Percentiles rank a stretch among this genome's conserved stretches.
These are phyloP conservation scores for Nemania sp. DNA, from an alignment of 2,329 filamentous ascomycete species.

Conservation along the genomic window DNA sequence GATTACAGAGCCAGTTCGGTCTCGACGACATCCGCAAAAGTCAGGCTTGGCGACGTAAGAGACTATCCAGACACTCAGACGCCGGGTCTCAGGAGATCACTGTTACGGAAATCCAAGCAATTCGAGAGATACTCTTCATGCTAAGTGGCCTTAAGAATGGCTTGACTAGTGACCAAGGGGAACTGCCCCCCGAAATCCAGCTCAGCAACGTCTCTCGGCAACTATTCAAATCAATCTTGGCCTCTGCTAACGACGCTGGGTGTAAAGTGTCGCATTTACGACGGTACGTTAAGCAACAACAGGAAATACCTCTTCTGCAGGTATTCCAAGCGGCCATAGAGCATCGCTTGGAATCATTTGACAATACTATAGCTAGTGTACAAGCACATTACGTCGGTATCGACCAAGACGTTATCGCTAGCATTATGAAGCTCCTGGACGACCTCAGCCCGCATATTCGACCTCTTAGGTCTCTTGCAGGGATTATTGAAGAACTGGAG, in stretches of 20 bases:
- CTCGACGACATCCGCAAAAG: constrained; percentile 46
- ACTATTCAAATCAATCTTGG: constrained; percentile 52
- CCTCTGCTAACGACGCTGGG: constrained; percentile 51
- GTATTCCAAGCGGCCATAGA: constrained; percentile 69
- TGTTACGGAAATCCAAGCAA: constrained; percentile 71
- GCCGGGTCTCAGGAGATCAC: constrained; percentile 45
- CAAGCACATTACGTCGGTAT: constrained; percentile 64
- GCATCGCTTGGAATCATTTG: constrained; percentile 59
- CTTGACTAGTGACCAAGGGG: constrained; percentile 59
- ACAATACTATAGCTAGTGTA: constrained; percentile 59
- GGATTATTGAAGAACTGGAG: constrained; percentile 62
- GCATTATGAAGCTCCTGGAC: constrained; percentile 63
- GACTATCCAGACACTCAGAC: constrained; percentile 34
- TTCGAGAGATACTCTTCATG: constrained; percentile 85
- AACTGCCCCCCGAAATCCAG: constrained; percentile 48
- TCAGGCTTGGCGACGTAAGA: constrained; percentile 51
- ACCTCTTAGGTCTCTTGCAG: constrained; percentile 62
- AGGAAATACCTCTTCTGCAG: constrained; percentile 65
- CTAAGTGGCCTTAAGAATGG: constrained; percentile 76
- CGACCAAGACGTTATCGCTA: constrained; percentile 60
- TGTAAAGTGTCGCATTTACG: constrained; percentile 51
- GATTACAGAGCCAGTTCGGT: constrained; percentile 39
- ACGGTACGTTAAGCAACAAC: constrained; percentile 46
- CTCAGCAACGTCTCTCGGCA: constrained; percentile 54
- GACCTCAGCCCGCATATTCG: constrained; percentile 58